A percentile compares a stretch with the other conserved stretches of the same genome.
These are phyloP conservation scores for Ambispora gerdemannii DNA, from an alignment of 192 early-diverging fungal genomes.

Conservation along the genomic window DNA sequence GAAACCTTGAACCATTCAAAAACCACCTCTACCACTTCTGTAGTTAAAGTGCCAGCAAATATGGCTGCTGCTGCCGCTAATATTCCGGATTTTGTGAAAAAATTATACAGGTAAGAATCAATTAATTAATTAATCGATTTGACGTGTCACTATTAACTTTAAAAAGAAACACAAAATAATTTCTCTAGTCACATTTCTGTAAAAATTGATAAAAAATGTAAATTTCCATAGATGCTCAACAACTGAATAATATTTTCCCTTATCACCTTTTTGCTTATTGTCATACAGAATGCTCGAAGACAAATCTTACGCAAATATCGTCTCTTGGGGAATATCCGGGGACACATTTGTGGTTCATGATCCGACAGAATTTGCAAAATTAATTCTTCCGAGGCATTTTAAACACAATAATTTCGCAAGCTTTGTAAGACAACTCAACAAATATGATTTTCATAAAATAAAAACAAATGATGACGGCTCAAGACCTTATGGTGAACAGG, in stretches of 20 bases:
- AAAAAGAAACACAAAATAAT: background rate
- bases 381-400: conserved; percentile 52
- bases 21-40: background rate
- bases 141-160: background rate
- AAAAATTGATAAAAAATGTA: background rate
- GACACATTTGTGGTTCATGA: conserved; percentile 72
- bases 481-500: conserved; percentile 42
- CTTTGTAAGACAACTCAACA: conserved; percentile 62
- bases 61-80: conserved; percentile 34
- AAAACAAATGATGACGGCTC: conserved; percentile 44
- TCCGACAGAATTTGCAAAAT: conserved; percentile 54
- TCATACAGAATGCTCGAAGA: conserved; percentile 66
- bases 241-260: conserved; percentile 22
- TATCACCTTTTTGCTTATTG: conserved; percentile 9
- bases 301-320: conserved; percentile 51
- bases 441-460: conserved; percentile 64
- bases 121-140: no score
- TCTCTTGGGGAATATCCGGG: conserved; percentile 63
- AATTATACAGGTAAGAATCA: conserved; percentile 56
- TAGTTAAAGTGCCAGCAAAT: conserved; percentile 2
- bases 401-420: conserved; percentile 57
- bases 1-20: background rate
- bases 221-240: background rate
- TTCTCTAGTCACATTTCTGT: background rate
- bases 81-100: conserved; percentile 66